Base-by-base conservation (phyloP, 495 filamentous ascomycete species). In the Tetracladium marchalianum region DNA sequence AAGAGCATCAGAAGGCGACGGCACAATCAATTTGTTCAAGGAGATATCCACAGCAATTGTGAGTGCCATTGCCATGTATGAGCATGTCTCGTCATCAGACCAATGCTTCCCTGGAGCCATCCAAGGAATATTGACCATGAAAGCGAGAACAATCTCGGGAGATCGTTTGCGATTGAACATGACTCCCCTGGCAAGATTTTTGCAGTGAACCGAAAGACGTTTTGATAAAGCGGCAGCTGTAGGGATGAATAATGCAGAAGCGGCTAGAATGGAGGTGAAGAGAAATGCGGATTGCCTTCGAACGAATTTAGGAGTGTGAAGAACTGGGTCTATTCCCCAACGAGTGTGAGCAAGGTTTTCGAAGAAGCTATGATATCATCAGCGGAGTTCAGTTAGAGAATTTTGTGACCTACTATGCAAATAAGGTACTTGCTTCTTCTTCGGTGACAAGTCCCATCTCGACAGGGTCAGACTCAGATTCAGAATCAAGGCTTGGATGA, bases 111-210 rank as follows among this genome's bases (percentile, higher is more conserved):
- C 81, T 0, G 81, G 79, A 11, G 76, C 70, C 73, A 86, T 84
- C 82, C 82, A 86, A 10, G 82, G 81, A 18, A 86, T 72, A 52
- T 85, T 84, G n/a, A 82, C 73, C 78, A 85, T 82, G 50, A 84
- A 86, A 1, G 78, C 82, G 11, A 86, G 57, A 5, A 86, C 74
- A 45, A 86, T 84, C 57, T 86, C 82, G 7, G 82, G 78, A 6
- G 82, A 86, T 32, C 76, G 72, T 51, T 76, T 67, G 2, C 81
- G 71, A 35, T 76, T 66, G 0, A 65, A 58, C 33, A 81, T 75
- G 18, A 84, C 70, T 16, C 72, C 68, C 31, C 77, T 71, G 0
- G 78, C 81, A 10, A 86, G 70, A 36, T 65, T 66, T 49, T 79
- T 82, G 55, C 76, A 76, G 55, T 85, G 81, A 43, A 71, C 70